Conservation (phyloP, 2,329 filamentous ascomycete species). For the Thielaviopsis populi region DNA sequence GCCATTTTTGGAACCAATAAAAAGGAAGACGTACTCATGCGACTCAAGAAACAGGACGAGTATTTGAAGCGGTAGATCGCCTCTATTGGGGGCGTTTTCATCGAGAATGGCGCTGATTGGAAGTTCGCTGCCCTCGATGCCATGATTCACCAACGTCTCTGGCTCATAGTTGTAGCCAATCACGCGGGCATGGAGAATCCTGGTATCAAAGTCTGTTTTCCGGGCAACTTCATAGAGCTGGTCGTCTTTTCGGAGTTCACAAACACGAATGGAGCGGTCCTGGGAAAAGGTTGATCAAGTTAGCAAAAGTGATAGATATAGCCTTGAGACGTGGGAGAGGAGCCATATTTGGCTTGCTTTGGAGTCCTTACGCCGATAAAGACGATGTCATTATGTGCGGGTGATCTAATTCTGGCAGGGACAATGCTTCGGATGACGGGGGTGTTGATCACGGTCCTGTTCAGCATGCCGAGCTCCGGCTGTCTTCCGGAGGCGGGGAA, state of each 20-base stretch:
- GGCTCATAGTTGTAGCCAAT: constrained; percentile 36
- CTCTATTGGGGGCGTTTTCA: constrained; percentile 14
- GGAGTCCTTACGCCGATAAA: constrained; percentile 58
- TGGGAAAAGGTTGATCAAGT: constrained; percentile 21
- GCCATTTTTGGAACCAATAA: constrained; percentile 37
- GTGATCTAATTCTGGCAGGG: constrained; percentile 60
- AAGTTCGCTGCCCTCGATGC: background rate
- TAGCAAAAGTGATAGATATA: background rate
- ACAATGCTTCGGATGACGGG: constrained; percentile 63
- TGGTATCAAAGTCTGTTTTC: constrained; percentile 62
- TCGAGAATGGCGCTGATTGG: constrained; percentile 7
- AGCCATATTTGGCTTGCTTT: background rate
- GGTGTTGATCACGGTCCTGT: constrained; percentile 62
- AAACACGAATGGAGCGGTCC: constrained; percentile 69
- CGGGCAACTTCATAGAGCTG: constrained; percentile 61
- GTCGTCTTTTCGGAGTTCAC: constrained; percentile 53
- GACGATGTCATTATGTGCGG: constrained; percentile 62
- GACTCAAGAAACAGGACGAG: constrained; percentile 62
- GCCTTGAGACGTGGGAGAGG: background rate
- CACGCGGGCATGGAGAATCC: constrained; percentile 65
- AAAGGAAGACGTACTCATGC: constrained; percentile 63
- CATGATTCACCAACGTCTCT: background rate
- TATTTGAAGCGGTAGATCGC: constrained; percentile 55
- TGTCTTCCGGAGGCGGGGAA: constrained; percentile 25
- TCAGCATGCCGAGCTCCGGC: constrained; percentile 56